Evolutionary conservation across 2,329 filamentous ascomycete genomes (phyloP).

Genomic region (Lachnellula subtilissima): DNA sequence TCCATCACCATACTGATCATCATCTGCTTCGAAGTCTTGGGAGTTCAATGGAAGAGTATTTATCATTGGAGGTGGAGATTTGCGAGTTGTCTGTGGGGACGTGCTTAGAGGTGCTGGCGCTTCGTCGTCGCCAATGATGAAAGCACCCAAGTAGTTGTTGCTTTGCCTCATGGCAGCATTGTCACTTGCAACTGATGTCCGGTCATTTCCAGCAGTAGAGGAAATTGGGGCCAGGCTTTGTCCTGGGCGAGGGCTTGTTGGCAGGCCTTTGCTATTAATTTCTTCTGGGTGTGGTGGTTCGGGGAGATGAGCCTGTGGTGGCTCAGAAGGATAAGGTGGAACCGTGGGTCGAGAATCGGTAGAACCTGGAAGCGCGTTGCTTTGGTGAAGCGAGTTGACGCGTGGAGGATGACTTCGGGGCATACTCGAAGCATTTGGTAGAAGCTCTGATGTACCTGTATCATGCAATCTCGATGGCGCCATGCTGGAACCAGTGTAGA

Average conservation of each 20-base stretch:
- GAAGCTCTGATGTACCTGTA: conserved; percentile 19
- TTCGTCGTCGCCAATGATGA: conserved; percentile 16
- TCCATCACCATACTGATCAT: conserved; percentile 51
- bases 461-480: conserved; percentile 26
- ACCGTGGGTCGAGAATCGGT: conserved; percentile 19
- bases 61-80: conserved; percentile 21
- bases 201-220: conserved; percentile 2
- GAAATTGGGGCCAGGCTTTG: conserved; percentile 10
- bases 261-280: conserved; percentile 18
- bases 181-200: conserved; percentile 13
- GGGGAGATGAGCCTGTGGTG: conserved; percentile 20
- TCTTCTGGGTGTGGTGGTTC: conserved; percentile 8
- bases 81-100: conserved; percentile 9
- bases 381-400: conserved; percentile 44
- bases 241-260: conserved; percentile 15
- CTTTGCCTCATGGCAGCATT: conserved; percentile 20
- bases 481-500: conserved; percentile 40
- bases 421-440: conserved; percentile 25
- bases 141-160: conserved; percentile 30
- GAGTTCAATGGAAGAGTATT: conserved; percentile 30
- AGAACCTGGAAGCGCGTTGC: conserved; percentile 36
- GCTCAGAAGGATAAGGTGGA: conserved; percentile 25
- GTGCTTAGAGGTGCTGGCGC: conserved; percentile 5
- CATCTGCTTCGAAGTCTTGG: conserved; percentile 36
- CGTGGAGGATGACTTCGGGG: conserved; percentile 33